These are phyloP conservation scores for Yarrowia sp. DNA, from an alignment of 805 yeast genomes.

Conservation along the genomic window DNA sequence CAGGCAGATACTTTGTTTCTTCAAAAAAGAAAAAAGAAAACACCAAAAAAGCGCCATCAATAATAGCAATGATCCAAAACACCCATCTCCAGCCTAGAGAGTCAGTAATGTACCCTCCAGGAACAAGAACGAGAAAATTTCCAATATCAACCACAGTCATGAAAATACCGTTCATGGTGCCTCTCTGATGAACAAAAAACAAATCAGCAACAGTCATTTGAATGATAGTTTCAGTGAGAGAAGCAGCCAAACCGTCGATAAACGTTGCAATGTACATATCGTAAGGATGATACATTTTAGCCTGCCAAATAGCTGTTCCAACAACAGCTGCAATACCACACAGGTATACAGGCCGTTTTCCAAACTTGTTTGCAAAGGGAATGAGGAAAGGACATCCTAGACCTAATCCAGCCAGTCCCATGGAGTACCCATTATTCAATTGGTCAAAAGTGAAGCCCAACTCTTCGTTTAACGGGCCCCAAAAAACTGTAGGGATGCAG, in stretches of 20 bases:
- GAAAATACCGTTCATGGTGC: constrained; percentile 34
- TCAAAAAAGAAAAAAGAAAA: constrained; percentile 31
- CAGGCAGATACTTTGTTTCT: constrained; percentile 31
- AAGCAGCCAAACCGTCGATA: constrained; percentile 27
- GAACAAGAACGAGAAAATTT: constrained; percentile 32
- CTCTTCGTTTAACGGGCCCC: constrained; percentile 28
- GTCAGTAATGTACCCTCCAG: constrained; percentile 35
- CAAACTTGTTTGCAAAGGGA: constrained; percentile 30
- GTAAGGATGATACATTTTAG: constrained; percentile 28
- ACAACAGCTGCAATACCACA: constrained; percentile 24
- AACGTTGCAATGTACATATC: constrained; percentile 28
- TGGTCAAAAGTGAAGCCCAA: constrained; percentile 28
- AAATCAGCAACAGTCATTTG: constrained; percentile 33
- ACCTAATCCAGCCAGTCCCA: constrained; percentile 28
- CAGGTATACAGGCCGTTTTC: constrained; percentile 30
- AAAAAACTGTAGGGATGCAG: constrained; percentile 26
- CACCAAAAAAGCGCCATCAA: constrained; percentile 29
- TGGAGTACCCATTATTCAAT: constrained; percentile 27
- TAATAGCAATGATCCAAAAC: constrained; percentile 33
- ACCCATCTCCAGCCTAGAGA: constrained; percentile 36
- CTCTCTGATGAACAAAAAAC: constrained; percentile 35
- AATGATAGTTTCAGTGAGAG: constrained; percentile 30
- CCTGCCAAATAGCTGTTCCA: constrained; percentile 28
- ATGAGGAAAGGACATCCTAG: constrained; percentile 30
- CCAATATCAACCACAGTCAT: constrained; percentile 34